Evolutionary conservation across 2,329 filamentous ascomycete species (phyloP), one percentile per base, ranked within the genome.

Genomic region (Aspergillus ibericus): DNA sequence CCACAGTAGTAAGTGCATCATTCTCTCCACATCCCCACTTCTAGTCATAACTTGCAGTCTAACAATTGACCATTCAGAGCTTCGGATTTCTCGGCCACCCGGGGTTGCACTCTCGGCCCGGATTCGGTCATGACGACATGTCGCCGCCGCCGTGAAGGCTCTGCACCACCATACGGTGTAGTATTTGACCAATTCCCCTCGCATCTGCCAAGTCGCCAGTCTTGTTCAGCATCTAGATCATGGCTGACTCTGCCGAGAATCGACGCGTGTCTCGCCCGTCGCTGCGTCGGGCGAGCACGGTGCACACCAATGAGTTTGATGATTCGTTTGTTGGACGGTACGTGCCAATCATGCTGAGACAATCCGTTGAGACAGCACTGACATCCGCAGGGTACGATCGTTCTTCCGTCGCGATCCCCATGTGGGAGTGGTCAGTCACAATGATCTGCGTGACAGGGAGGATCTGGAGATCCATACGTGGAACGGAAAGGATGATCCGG

Each of bases 401-500:
- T 71, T 71, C 47, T 65, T 70, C 47, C 52, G 46, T 2, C 66
- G 65, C 3, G 67, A 71, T 2, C 53, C 55, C 36, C 66, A 71
- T 48, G 68, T 71, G 15, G 67, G 68, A 9, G 51, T 67, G 49
- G 67, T 69, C 12, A 60, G 60, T 13, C 51, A 53, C 22, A 57
- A 70, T 48, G 64, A 67, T 16, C 32, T 69, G 20, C 63, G 67
- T 15, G 58, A 58, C 16, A 65, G 52, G 6, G 42, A 56, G 9
- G 63, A 72, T 7, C 36, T 70, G 9, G 71, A 73, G 44, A 65
- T 72, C 20, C 70, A 72, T 47, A 65, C 64, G 6, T 73, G 69
- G 70, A 35, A 67, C 58, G 69, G 69, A 0, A 64, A 64, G 2
- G 49, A 70, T 58, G 70, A 72, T 27, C 71, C 69, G 0, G 71